Evolutionary conservation across 305 asterid genomes (phyloP).

Genomic region (Rubia balearica): DNA sequence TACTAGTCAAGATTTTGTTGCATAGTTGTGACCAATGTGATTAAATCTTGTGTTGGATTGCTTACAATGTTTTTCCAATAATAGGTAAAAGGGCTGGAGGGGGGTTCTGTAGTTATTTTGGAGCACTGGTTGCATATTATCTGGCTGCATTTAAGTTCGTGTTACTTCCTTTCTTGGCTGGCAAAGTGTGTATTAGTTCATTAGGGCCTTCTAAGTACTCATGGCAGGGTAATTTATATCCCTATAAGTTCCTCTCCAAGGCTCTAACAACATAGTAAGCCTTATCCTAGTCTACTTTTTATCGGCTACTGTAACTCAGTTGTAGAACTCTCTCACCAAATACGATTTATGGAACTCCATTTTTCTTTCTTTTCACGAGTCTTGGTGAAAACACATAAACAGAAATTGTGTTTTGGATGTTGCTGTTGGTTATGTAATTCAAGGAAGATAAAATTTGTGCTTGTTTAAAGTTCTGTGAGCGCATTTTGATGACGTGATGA

Average conservation of each 20-base stretch:
- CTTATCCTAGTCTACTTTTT: background rate
- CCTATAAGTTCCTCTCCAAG: background rate
- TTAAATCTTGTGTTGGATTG: background rate
- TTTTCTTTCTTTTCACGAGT: background rate
- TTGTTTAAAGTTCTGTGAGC: background rate
- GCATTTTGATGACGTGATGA: background rate
- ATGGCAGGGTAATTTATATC: background rate
- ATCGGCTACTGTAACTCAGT: background rate
- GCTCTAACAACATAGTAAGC: background rate
- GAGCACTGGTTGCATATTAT: background rate
- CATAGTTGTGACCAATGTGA: background rate
- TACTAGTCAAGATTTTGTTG: background rate
- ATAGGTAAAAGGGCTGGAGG: background rate
- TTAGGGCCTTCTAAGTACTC: background rate
- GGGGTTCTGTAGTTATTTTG: background rate
- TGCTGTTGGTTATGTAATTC: background rate
- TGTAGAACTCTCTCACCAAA: background rate
- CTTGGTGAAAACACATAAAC: background rate
- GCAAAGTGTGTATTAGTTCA: background rate
- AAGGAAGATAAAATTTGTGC: background rate
- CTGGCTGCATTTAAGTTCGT: conserved; percentile 1
- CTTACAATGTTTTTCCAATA: background rate
- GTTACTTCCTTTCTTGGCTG: background rate
- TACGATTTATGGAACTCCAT: background rate
- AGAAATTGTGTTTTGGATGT: background rate